Conservation (phyloP, 2,329 filamentous ascomycete genomes). For the Colletotrichum viniferum region DNA sequence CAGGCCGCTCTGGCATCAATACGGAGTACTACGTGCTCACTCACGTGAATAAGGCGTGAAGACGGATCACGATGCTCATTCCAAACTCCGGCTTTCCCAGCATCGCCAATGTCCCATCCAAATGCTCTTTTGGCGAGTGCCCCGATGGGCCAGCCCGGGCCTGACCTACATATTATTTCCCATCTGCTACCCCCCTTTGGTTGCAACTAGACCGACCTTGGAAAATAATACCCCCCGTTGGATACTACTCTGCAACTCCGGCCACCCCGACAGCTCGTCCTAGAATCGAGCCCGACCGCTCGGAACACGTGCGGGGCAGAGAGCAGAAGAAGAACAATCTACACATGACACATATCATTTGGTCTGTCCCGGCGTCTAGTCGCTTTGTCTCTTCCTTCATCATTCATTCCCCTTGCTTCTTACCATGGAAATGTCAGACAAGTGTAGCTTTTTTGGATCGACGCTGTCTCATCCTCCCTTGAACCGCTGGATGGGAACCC, state of each 20-base stretch:
- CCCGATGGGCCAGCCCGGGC: not conserved
- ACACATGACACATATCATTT: not conserved
- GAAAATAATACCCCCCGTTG: not conserved
- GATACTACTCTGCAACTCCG: not conserved
- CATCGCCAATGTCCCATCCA: not conserved
- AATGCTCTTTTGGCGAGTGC: not conserved
- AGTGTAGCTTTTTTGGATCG: not conserved
- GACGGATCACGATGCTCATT: not conserved
- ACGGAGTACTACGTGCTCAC: too few relatives aligned
- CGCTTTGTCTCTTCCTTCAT: not conserved
- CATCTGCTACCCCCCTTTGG: not conserved
- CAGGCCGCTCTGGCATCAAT: not conserved
- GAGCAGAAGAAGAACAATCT: not conserved
- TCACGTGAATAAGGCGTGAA: not conserved
- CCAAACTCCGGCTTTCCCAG: not conserved
- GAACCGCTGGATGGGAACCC: not conserved
- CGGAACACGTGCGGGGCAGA: not conserved
- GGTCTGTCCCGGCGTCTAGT: not conserved
- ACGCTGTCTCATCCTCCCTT: constrained; percentile 9
- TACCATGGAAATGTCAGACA: not conserved
- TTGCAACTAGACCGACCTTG: not conserved
- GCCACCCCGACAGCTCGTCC: not conserved
- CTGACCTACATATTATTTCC: not conserved
- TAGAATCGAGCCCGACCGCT: not conserved
- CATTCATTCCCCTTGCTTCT: constrained; percentile 6